Percentiles rank a stretch among this genome's conserved stretches.
These are phyloP conservation scores for Blastobotrys malaysiensis DNA, from an alignment of 1,139 yeast genomes.

Conservation along the genomic window DNA sequence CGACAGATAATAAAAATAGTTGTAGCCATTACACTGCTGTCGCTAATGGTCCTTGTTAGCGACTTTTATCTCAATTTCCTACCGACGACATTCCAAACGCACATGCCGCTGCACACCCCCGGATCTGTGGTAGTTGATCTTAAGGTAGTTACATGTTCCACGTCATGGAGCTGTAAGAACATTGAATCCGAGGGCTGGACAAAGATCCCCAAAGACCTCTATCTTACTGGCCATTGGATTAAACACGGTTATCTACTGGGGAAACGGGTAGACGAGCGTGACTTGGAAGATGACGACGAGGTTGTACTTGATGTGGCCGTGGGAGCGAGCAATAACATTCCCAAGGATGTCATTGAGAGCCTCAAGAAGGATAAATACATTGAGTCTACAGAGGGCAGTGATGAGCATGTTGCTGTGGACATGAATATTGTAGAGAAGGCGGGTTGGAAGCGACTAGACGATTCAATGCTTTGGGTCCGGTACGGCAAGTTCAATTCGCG, in stretches of 20 bases:
- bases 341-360: constrained; percentile 18
- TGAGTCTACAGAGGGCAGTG: constrained; percentile 4
- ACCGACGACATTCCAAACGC: constrained; percentile 30
- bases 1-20: constrained; percentile 26
- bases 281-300: constrained; percentile 20
- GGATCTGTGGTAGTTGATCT: constrained; percentile 32
- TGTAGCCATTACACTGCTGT: constrained; percentile 16
- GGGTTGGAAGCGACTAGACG: constrained; percentile 38
- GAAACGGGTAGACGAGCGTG: constrained; percentile 25
- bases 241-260: constrained; percentile 27
- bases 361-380: constrained; percentile 5
- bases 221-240: constrained; percentile 30
- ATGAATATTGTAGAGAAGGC: constrained; percentile 6
- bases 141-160: constrained; percentile 26
- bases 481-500: constrained; percentile 35
- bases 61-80: constrained; percentile 31
- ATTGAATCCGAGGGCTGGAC: constrained; percentile 29
- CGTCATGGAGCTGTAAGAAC: constrained; percentile 24
- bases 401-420: constrained; percentile 8
- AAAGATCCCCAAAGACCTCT: constrained; percentile 32
- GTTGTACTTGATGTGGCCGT: constrained; percentile 31
- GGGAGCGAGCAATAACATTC: constrained; percentile 17
- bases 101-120: constrained; percentile 25
- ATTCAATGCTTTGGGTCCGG: constrained; percentile 47
- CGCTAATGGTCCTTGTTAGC: constrained; percentile 20